phyloP scores from a whole-genome alignment of 352 stramenopile genomes.

The Globisporangium nodosum region DNA sequence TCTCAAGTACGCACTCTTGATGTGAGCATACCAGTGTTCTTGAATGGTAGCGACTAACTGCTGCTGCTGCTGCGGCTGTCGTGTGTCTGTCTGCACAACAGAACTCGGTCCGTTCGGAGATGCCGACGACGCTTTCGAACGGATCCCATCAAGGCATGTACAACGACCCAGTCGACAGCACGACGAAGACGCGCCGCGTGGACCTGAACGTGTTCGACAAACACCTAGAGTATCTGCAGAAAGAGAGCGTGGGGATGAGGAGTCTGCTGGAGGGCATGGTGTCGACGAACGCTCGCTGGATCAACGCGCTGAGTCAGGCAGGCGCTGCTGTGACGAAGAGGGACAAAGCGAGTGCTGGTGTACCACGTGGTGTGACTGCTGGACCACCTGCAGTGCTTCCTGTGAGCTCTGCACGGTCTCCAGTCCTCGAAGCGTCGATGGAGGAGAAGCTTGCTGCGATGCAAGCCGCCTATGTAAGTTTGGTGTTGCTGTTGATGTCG shows the following conservation, averaged over 20 bases:
- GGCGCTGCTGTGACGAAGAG: conserved; percentile 17
- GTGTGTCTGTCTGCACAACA: conserved; percentile 4
- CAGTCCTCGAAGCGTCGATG: conserved; percentile 18
- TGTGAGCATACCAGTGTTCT: not conserved
- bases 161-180: conserved; percentile 10
- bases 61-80: not conserved
- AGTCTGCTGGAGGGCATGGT: conserved; percentile 60
- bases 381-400: not conserved
- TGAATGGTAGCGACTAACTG: not conserved
- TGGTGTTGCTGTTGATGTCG: not conserved
- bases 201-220: conserved; percentile 57
- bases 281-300: conserved; percentile 67
- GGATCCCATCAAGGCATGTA: conserved; percentile 6
- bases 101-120: conserved; percentile 16
- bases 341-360: not conserved
- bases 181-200: conserved; percentile 18
- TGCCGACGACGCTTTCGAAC: conserved; percentile 7
- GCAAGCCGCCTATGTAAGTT: conserved; percentile 31
- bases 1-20: conserved; percentile 1
- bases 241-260: conserved; percentile 68
- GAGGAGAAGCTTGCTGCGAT: conserved; percentile 50
- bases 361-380: not conserved
- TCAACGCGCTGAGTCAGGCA: conserved; percentile 37
- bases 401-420: conserved; percentile 10
- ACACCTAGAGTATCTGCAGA: conserved; percentile 62